A percentile compares a stretch with the other conserved stretches of the same genome.
phyloP scores from a whole-genome alignment of 169 alveolate genomes.

The Plasmodium malariae region DNA sequence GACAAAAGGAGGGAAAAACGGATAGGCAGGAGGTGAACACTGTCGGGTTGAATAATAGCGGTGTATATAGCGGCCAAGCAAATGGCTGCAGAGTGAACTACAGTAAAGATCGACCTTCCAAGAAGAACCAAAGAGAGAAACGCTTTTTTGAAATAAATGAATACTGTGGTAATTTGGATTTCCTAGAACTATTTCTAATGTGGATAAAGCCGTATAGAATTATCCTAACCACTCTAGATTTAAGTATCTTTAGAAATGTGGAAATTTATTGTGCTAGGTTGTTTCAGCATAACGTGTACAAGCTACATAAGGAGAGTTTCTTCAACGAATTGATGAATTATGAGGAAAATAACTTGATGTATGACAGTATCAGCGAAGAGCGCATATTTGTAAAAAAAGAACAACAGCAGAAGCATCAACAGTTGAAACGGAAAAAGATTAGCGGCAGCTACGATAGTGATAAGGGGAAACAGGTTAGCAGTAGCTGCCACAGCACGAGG shows the following conservation, averaged over 20 bases:
- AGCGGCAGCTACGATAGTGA: no score
- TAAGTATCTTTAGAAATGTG: slow-evolving; percentile 46
- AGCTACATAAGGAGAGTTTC: slow-evolving; percentile 1
- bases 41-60: not conserved
- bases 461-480: not conserved
- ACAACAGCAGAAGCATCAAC: not conserved
- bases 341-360: slow-evolving; percentile 47
- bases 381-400: slow-evolving; percentile 12
- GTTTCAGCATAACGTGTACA: slow-evolving; percentile 27
- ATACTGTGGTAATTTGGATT: slow-evolving; percentile 70
- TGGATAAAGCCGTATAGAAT: slow-evolving; percentile 65
- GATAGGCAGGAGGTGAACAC: not conserved
- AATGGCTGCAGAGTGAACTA: not conserved
- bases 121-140: not conserved
- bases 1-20: slow-evolving; percentile 4
- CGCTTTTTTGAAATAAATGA: slow-evolving; percentile 73
- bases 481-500: no score
- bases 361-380: slow-evolving; percentile 3
- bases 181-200: slow-evolving; percentile 49
- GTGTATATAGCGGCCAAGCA: no score
- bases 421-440: no score
- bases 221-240: slow-evolving; percentile 44
- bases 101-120: not conserved
- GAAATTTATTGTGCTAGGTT: slow-evolving; percentile 72
- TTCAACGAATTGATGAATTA: slow-evolving; percentile 48